Evolutionary conservation across 495 filamentous ascomycete genomes (phyloP), one percentile per base, ranked within the genome.

Genomic region (Neurospora sp.): DNA sequence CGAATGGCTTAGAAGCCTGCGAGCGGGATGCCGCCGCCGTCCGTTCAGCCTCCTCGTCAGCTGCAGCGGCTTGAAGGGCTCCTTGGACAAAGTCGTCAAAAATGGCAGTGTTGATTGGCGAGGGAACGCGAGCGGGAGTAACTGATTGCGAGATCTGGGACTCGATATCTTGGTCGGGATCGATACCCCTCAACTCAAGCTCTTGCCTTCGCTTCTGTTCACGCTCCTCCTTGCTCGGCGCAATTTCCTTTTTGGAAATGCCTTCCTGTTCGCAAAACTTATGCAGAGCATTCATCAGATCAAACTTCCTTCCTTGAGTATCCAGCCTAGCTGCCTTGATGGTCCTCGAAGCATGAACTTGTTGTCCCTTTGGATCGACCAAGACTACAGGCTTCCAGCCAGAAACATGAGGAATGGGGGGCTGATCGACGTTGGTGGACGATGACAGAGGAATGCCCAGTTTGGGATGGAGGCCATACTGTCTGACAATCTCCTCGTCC

Each of bases 391-490:
- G 78, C 69, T 81, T 81, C 59, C 79, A 81, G 1, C 80, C 81
- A 41, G 79, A 73, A 41, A 81, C 80, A 40, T 54, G 72, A 7
- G 77, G 77, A 18, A 59, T 76, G 4, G 82, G 79, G 5, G 78
- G 72, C 76, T 84, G 82, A 41, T 74, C 73, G 42, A 81, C 75
- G 71, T 85, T 85, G 66, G 72, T 71, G 20, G 84, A 85, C 12
- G 54, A 75, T 4, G 81, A 79, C 39, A 86, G 66, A 69, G 81
- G 77, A 39, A 86, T 69, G 42, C 85, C 85, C 39, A 82, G 80
- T 18, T 76, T 79, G 0, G 84, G 84, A 59, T 86, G 85, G 11
- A 86, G 72, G 16, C 72, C 76, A 75, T 85, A 78, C 75, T 84
- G 85, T 71, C 79, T 81, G 11, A 86, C 74, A 20, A 84, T 72